Evolutionary conservation across 1,284 basidiomycete species (phyloP), one percentile per base, ranked within the genome.

Genomic region (Pseudozyma hubeiensis): DNA sequence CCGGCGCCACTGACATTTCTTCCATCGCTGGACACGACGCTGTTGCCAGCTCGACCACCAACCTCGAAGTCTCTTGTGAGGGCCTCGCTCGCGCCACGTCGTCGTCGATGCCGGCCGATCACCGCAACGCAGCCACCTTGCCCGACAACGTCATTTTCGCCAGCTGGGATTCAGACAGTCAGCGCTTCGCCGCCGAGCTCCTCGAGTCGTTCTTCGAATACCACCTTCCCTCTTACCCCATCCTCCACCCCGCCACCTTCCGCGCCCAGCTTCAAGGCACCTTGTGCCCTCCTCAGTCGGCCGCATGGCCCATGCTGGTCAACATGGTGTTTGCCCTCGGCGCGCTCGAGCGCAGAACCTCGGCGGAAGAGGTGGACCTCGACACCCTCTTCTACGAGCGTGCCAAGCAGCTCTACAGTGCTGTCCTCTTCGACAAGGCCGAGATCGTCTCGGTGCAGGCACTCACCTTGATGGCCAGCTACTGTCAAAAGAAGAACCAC

Each of bases 301-400:
- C 58, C 7, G 64, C 67, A 29, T 75, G 72, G 72, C 54, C 63
- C 24, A 67, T 70, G 66, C 72, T 75, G 1, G 66, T 75, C 64
- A 75, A 75, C 72, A 75, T 75, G 72, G 72, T 75, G 24, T 75
- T 75, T 44, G 72, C 72, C 11, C 63, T 75, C 29, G 72, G 72
- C 19, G 64, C 72, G 17, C 65, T 70, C 34, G 72, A 75, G 57
- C 67, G 67, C 39, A 59, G 67, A 13, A 51, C 30, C 5, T 63
- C 65, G 17, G 67, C 66, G 4, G 48, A 67, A 7, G 72, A 69
- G 41, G 33, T 35, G 16, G 67, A 75, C 37, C 40, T 52, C 30
- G 66, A 69, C 51, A 52, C 56, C 6, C 59, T 64, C 54, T 75
- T 63, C 51, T 75, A 64, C 53, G 45, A 65, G 43, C 65, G 57